Base-by-base conservation (phyloP, 1,139 yeast species). In the Sugiyamaella xylanicola region DNA sequence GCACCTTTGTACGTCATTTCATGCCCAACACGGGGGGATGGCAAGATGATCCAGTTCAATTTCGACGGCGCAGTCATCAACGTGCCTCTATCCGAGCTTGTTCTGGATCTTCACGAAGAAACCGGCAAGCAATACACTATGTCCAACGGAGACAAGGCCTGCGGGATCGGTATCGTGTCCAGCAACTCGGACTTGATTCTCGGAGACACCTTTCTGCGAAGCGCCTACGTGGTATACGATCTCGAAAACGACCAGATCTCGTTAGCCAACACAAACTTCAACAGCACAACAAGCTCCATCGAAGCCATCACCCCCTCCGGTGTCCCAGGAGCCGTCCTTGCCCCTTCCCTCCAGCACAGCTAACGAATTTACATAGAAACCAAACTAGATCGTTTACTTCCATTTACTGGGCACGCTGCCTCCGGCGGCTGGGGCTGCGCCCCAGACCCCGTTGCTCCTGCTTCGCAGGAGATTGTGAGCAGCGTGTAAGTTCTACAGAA, bases 201-300 rank as follows among this genome's bases (percentile, higher is more conserved):
- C 9, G 96, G 96, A 39, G 96, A 88, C 69, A 80, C 84, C 36
- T 84, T 89, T 69, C 72, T 90, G 65, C 78, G 89, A 58, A 77
- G 81, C 52, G 89, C 87, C 25, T 89, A 90, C 67, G 81, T 85
- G 48, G 96, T 87, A 42, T 89, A 81, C 63, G 92, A 90, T 68
- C 74, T 87, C 59, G 92, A 86, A 36, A 81, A 80, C 63, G 71
- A 74, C 53, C 82, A 85, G 66, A 76, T 89, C 36, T 84, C 85
- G 0, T 57, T 90, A 51, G 96, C 93, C 4, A 86, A 81, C 60
- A 86, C 84, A 25, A 57, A 58, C 42, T 56, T 54, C 54, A 61
- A 65, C 43, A 59, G 55, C 8, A 58, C 64, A n/a, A 56, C 55
- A 15, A 50, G 62, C 15, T 57, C 62, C 44, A 54, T 70, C 25